These are phyloP conservation scores for Suillus hirtellus DNA, from an alignment of 768 basidiomycete species.

Conservation along the genomic window DNA sequence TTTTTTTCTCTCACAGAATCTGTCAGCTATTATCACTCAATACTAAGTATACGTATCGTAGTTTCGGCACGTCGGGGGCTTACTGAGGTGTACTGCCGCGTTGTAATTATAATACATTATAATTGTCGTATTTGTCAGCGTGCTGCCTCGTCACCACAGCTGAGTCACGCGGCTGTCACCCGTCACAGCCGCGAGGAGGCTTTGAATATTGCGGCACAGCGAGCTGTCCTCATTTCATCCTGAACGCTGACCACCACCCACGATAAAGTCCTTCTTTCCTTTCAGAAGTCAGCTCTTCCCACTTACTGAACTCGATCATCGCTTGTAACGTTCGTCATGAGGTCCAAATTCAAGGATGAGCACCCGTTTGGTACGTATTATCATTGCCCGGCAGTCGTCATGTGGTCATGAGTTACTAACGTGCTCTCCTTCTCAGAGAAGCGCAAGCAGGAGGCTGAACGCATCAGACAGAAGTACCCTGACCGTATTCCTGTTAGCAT, in stretches of 20 bases:
- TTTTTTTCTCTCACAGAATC: neutral
- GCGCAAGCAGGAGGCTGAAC: constrained; percentile 98
- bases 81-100: neutral
- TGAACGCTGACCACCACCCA: constrained; percentile 28
- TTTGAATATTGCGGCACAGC: constrained; percentile 26
- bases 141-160: neutral
- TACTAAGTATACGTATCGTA: neutral
- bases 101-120: neutral
- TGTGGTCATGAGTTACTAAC: constrained; percentile 32
- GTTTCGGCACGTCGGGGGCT: neutral
- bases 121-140: neutral
- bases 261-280: constrained; percentile 14
- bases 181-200: constrained; percentile 36
- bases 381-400: constrained; percentile 21
- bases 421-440: constrained; percentile 65
- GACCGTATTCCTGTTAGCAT: constrained; percentile 91
- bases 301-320: constrained; percentile 11
- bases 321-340: constrained; percentile 48
- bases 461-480: constrained; percentile 97
- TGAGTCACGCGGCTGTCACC: constrained; percentile 33
- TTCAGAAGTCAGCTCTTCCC: constrained; percentile 11
- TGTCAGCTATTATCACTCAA: neutral
- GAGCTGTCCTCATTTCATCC: constrained; percentile 22
- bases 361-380: constrained; percentile 84
- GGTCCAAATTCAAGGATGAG: constrained; percentile 98